Evolutionary conservation across 2,329 filamentous ascomycete species (phyloP), one percentile per base, ranked within the genome.

Genomic region (Zasmidium angulare): DNA sequence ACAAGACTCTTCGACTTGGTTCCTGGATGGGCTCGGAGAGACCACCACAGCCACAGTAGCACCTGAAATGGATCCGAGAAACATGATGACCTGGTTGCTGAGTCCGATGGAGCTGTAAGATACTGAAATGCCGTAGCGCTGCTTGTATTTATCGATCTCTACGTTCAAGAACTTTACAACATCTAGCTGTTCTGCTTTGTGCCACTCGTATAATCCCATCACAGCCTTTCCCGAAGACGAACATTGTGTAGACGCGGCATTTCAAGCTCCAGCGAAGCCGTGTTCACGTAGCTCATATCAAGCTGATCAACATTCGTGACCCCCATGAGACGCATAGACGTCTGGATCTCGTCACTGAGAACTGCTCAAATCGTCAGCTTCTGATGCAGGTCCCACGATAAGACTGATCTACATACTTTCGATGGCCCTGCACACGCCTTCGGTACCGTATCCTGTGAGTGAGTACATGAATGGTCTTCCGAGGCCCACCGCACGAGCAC

Each of bases 291-390:
- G n/a, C 36, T 43, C 36, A 43, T 43, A 17, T 43, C 36, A 10
- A 85, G 76, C 69, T 87, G 80, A 50, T 80, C 78, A 10, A 88
- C 71, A 56, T 81, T 79, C 0, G 82, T 86, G 22, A 87, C 77
- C 2, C 86, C 86, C 56, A 86, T 81, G 73, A 88, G 79, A 48
- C 82, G 81, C 86, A 88, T 88, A 1, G 84, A 84, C 2, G 82
- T 86, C 63, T 86, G 81, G 2, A 89, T 69, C 69, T 89, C 86
- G 60, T 88, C 85, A 1, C 70, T 70, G 49, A 79, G 67, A 19
- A 78, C 75, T 24, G 78, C 17, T 14, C 21, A 14, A 47, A 24
- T 43, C 6, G n/a, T 14, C n/a, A 43, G 36, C 12, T 43, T 43
- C 36, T 7, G 7, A 43, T 10, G n/a, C 9, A 17, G 36, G 7